Conservation (phyloP, 441 rosid genomes). For the Populus tomentosa region DNA sequence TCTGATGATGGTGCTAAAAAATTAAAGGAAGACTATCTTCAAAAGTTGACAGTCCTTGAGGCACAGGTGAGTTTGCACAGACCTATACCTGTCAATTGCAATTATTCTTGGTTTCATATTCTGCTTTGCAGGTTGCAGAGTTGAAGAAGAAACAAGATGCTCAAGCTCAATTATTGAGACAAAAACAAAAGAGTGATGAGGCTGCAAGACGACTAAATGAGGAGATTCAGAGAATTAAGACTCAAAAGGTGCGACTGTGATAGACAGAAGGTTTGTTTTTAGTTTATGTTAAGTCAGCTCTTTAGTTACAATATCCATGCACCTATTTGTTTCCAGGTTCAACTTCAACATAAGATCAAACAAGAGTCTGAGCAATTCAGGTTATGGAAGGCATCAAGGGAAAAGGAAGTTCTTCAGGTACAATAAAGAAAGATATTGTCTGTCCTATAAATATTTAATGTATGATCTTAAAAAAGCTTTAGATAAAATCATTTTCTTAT, state of each 20-base stretch:
- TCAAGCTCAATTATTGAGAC: conserved; percentile 89
- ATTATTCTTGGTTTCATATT: conserved; percentile 3
- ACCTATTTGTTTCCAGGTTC: conserved; percentile 52
- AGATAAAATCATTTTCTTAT: no score
- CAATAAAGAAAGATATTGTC: not conserved
- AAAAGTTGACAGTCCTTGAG: conserved; percentile 83
- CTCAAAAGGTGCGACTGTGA: conserved; percentile 61
- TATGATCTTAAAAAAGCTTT: no score
- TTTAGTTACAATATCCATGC: conserved; percentile 1
- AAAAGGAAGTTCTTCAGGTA: conserved; percentile 99
- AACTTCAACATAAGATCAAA: conserved; percentile 91
- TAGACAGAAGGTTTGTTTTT: not conserved
- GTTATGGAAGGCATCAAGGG: conserved; percentile 86
- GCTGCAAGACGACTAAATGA: conserved; percentile 79
- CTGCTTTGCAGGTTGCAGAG: conserved; percentile 56
- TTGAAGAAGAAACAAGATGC: conserved; percentile 97
- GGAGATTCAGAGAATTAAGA: conserved; percentile 88
- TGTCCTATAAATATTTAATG: no score
- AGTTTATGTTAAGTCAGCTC: not conserved
- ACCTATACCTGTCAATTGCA: conserved; percentile 7
- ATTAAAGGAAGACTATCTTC: conserved; percentile 80
- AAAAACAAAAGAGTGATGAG: conserved; percentile 96
- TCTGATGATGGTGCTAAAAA: conserved; percentile 83
- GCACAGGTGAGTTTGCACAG: conserved; percentile 53
- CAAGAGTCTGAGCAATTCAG: conserved; percentile 97